These are phyloP conservation scores for Aegilops umbellulata DNA, from an alignment of 176 grass and related monocot genomes.

Conservation along the genomic window DNA sequence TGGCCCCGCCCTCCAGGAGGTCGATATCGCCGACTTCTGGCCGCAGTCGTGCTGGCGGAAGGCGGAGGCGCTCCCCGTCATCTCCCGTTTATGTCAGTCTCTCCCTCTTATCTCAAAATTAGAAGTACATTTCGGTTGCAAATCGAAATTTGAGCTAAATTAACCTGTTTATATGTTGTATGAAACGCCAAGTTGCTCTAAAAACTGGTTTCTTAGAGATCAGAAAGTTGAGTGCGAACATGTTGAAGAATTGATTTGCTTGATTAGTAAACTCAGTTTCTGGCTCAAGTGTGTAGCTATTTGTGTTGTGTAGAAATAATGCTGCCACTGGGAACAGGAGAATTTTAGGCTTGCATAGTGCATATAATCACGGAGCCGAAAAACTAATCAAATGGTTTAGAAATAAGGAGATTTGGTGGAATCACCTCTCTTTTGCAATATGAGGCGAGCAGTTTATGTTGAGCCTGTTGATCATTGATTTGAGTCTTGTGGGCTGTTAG, in stretches of 20 bases:
- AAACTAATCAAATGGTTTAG: background rate
- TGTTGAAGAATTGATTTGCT: background rate
- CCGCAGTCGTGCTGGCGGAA: constrained; percentile 75
- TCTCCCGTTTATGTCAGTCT: constrained; percentile 59
- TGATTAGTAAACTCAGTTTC: background rate
- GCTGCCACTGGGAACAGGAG: no score
- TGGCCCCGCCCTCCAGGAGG: constrained; percentile 23
- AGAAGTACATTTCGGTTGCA: background rate
- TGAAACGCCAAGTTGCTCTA: background rate
- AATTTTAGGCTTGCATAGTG: background rate
- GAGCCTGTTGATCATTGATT: background rate
- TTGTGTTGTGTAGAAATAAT: background rate
- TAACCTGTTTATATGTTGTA: background rate
- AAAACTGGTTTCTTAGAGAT: background rate
- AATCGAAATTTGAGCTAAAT: background rate
- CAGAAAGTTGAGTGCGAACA: background rate
- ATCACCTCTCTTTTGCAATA: background rate
- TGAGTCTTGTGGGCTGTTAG: background rate
- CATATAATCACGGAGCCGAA: background rate
- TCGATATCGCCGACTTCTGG: constrained; percentile 67
- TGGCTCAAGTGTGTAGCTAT: background rate
- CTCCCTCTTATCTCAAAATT: background rate
- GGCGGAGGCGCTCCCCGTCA: constrained; percentile 55
- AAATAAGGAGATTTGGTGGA: background rate
- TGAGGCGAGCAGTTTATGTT: background rate